These are phyloP conservation scores for Sporothrix curviconia DNA, from an alignment of 2,329 filamentous ascomycete species.

Conservation along the genomic window DNA sequence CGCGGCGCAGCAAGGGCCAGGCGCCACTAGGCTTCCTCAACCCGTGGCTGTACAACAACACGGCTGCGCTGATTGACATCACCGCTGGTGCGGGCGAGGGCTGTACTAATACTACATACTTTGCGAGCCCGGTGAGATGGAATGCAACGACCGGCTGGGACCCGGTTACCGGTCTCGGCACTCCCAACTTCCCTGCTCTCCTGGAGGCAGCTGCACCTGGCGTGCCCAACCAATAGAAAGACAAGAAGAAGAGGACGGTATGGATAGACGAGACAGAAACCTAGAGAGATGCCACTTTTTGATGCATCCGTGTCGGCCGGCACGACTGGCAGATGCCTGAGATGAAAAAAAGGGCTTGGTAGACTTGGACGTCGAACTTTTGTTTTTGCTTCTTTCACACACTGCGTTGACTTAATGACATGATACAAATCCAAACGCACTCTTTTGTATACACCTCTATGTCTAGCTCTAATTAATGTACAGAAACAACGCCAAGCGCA, in stretches of 20 bases:
- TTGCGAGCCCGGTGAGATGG: slow-evolving; percentile 19
- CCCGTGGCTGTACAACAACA: slow-evolving; percentile 32
- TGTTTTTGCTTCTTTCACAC: too few species aligned
- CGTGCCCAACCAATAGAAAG: slow-evolving; percentile 7
- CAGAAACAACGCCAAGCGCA: too few species aligned
- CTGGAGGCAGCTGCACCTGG: slow-evolving; percentile 15
- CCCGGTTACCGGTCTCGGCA: slow-evolving; percentile 28
- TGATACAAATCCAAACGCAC: background rate
- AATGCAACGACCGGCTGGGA: slow-evolving; percentile 30
- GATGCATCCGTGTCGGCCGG: too few species aligned
- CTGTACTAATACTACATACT: slow-evolving; percentile 20
- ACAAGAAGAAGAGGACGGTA: background rate
- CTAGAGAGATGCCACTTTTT: background rate
- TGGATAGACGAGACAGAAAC: background rate
- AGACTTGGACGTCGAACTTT: too few species aligned
- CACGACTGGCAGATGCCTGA: too few species aligned
- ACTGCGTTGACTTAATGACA: background rate
- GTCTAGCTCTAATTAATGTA: too few species aligned
- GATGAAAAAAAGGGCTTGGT: too few species aligned
- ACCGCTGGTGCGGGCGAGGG: slow-evolving; percentile 22
- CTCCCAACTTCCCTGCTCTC: slow-evolving; percentile 21
- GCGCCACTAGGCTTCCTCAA: slow-evolving; percentile 39
- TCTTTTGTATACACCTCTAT: too few species aligned
- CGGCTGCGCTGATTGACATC: slow-evolving; percentile 25
- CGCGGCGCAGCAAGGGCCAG: slow-evolving; percentile 30